A percentile compares a stretch with the other conserved stretches of the same genome.
Conservation (phyloP, 129 eudicot species). For the Centrapalus pauciflorus region DNA sequence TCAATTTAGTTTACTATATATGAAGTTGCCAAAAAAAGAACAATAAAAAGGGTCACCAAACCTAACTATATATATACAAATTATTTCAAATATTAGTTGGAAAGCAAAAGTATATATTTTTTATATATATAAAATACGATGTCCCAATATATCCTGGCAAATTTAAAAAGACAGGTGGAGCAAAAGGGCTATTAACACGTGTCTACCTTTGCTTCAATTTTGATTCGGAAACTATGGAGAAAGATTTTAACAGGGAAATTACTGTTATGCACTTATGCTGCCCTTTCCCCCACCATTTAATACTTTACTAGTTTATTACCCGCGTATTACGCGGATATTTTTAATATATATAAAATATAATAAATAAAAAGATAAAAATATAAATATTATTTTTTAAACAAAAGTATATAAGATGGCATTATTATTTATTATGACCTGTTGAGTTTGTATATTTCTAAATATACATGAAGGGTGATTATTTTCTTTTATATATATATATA, state of each 20-base stretch:
- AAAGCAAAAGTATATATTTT: conserved; percentile 24
- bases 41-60: conserved; percentile 8
- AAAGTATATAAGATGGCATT: no score
- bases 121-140: no score
- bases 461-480: no score
- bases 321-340: no score
- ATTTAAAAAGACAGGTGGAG: conserved; percentile 15
- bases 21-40: neutral
- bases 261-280: neutral
- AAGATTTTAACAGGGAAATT: neutral
- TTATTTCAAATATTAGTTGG: conserved; percentile 13
- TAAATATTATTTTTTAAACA: no score
- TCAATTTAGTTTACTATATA: conserved; percentile 14
- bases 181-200: conserved; percentile 17
- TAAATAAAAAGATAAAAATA: no score
- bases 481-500: no score
- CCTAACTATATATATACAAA: neutral
- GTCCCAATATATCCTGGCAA: conserved; percentile 27
- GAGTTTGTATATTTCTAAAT: no score
- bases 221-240: neutral
- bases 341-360: no score
- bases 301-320: no score
- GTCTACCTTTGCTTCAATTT: neutral
- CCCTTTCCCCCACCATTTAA: no score
- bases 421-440: no score